These are phyloP conservation scores for Sarocladium oryzae DNA, from an alignment of 2,329 filamentous ascomycete species.

Conservation along the genomic window DNA sequence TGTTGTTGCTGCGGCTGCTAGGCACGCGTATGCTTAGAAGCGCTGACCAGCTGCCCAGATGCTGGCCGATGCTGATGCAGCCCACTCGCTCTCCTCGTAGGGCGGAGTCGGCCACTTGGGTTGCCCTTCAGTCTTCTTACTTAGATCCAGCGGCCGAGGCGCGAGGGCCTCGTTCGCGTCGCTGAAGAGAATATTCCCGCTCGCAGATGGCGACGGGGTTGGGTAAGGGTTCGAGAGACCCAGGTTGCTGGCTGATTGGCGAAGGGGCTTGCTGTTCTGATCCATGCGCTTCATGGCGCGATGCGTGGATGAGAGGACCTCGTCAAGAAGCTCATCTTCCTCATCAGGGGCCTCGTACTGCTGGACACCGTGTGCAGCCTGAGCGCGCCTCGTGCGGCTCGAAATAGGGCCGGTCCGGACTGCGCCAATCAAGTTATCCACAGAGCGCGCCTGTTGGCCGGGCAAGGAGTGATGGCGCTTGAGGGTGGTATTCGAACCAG, in stretches of 20 bases:
- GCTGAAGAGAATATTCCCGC: constrained; percentile 72
- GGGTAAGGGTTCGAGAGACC: constrained; percentile 55
- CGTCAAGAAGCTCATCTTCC: constrained; percentile 91
- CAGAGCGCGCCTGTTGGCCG: constrained; percentile 55
- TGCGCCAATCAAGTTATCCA: constrained; percentile 55
- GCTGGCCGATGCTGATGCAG: constrained; percentile 71
- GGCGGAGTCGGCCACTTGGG: constrained; percentile 92
- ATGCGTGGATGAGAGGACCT: constrained; percentile 73
- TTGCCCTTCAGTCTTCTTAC: constrained; percentile 46
- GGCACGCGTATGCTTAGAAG: constrained; percentile 35
- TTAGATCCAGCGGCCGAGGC: constrained; percentile 65
- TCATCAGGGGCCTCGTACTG: constrained; percentile 94
- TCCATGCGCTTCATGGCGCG: constrained; percentile 67
- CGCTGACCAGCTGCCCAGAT: constrained; percentile 68
- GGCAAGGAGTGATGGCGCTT: constrained; percentile 62
- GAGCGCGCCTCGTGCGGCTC: constrained; percentile 71
- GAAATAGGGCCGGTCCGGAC: constrained; percentile 60
- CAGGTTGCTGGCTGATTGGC: constrained; percentile 60
- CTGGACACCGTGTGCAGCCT: constrained; percentile 66
- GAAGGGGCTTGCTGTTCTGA: constrained; percentile 32
- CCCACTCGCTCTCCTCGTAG: constrained; percentile 92
- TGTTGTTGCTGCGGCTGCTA: not conserved
- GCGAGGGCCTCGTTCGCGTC: constrained; percentile 55
- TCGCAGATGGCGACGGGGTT: constrained; percentile 71
- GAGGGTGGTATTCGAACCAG: constrained; percentile 41